These are phyloP conservation scores for Russula lepida DNA, from an alignment of 768 basidiomycete species.

Conservation along the genomic window DNA sequence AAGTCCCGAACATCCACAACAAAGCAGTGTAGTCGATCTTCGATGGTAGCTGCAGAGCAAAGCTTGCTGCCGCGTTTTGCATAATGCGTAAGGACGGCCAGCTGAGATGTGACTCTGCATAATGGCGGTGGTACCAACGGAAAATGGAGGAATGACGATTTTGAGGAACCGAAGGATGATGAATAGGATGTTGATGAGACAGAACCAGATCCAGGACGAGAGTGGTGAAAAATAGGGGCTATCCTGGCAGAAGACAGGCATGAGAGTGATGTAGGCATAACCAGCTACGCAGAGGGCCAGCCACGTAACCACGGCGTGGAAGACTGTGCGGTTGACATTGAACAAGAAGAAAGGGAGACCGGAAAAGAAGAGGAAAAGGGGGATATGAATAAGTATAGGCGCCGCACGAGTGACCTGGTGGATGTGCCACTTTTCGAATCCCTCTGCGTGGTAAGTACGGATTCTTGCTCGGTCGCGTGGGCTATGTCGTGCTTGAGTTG, in stretches of 20 bases:
- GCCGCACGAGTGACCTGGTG: conserved; percentile 35
- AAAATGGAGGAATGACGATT: background rate
- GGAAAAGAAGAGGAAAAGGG: conserved; percentile 43
- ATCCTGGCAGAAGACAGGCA: background rate
- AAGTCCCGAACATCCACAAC: background rate
- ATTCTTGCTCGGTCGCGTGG: conserved; percentile 33
- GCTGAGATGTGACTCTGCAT: background rate
- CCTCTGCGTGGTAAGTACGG: conserved; percentile 31
- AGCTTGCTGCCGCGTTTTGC: background rate
- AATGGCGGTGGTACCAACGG: background rate
- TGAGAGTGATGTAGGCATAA: background rate
- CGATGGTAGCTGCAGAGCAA: background rate
- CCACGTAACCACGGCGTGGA: background rate
- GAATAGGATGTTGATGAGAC: background rate
- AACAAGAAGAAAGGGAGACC: conserved; percentile 40
- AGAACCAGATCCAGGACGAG: background rate
- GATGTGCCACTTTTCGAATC: conserved; percentile 35
- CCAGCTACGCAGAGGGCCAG: background rate
- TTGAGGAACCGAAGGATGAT: background rate
- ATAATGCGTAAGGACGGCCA: background rate
- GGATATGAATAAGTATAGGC: conserved; percentile 41
- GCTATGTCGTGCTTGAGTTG: conserved; percentile 21
- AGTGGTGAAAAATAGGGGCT: background rate
- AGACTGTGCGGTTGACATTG: conserved; percentile 22
- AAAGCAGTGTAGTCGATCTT: background rate